Base-by-base conservation (phyloP, 2,329 filamentous ascomycete species). In the Calonectria naviculata region DNA sequence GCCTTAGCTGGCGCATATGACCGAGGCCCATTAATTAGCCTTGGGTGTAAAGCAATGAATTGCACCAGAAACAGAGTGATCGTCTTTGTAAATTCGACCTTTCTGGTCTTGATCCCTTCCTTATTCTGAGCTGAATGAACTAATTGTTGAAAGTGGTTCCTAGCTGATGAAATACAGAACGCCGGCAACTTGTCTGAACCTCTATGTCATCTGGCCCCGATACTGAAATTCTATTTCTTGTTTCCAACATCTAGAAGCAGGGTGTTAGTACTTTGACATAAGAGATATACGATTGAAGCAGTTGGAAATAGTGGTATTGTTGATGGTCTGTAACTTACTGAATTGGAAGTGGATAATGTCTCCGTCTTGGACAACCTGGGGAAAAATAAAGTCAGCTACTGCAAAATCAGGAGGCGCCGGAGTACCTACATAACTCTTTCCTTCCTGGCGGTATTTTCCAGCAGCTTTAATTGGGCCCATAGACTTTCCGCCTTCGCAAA, bases 381-480 rank as follows among this genome's bases (percentile, higher is more conserved):
- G 31, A n/a, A 41, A n/a, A 1, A n/a, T 13, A 24, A 28, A 12
- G 54, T 82, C 29, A 81, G 79, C 65, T 66, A 2, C 21, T 71
- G 56, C 4, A 61, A 9, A 19, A 8, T 24, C 0, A 36, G 1
- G n/a, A 24, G 10, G 21, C 46, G 31, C 36, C 8, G 1, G 31
- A 54, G 71, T 0, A 79, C 76, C 10, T 65, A 84, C 84, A 78
- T 86, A 86, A 34, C 82, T 81, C 72, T 85, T 85, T 74, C 84
- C 84, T 73, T 86, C 84, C 74, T 85, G 84, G 26, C 84, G 76
- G 70, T 85, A 86, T 71, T 86, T 86, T 2, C 84, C 84, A 49
- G 84, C 84, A 21, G 84, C 84, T 72, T 86, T 86, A 69, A 86
- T 85, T 0, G 84, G 84, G 17, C 73, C 84, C 83, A 86, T 86